Percentiles rank a stretch among this genome's conserved stretches.
Conservation (phyloP, 108 stramenopile genomes). For the Skeletonema menzelii region DNA sequence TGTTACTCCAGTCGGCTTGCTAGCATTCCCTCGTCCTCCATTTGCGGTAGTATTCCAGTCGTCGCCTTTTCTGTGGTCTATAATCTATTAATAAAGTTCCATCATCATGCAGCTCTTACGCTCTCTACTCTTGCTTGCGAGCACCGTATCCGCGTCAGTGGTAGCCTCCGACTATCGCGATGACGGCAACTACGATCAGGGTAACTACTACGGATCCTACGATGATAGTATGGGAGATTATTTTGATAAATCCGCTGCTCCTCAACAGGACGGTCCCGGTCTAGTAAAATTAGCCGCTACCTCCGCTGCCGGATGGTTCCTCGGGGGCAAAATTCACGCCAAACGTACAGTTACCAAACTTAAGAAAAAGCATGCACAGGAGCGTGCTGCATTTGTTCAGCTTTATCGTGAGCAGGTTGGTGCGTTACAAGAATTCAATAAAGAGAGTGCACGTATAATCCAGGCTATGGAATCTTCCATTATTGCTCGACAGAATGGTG, state of each 20-base stretch:
- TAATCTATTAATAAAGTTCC: not conserved
- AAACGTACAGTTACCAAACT: conserved; percentile 39
- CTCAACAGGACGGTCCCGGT: conserved; percentile 18
- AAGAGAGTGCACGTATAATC: conserved; percentile 49
- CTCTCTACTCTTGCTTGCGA: conserved; percentile 31
- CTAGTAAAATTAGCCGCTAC: conserved; percentile 35
- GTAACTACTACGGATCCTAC: conserved; percentile 41
- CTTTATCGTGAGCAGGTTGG: conserved; percentile 52
- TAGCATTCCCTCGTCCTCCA: not conserved
- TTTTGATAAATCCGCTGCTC: conserved; percentile 38
- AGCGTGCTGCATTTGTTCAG: conserved; percentile 53
- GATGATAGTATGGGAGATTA: conserved; percentile 56
- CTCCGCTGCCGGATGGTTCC: conserved; percentile 44
- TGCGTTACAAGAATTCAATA: conserved; percentile 52
- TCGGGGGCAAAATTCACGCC: conserved; percentile 52
- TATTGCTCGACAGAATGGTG: conserved; percentile 47
- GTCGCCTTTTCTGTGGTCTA: not conserved
- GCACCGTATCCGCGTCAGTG: conserved; percentile 18
- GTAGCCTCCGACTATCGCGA: conserved; percentile 35
- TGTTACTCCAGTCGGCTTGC: not conserved
- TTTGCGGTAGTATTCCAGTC: not conserved
- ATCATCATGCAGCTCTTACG: conserved; percentile 40
- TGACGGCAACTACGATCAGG: conserved; percentile 40
- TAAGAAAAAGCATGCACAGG: conserved; percentile 57
- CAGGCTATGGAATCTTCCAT: conserved; percentile 48